Conservation (phyloP, 1,139 yeast species). For the Kodamaea suecica region DNA sequence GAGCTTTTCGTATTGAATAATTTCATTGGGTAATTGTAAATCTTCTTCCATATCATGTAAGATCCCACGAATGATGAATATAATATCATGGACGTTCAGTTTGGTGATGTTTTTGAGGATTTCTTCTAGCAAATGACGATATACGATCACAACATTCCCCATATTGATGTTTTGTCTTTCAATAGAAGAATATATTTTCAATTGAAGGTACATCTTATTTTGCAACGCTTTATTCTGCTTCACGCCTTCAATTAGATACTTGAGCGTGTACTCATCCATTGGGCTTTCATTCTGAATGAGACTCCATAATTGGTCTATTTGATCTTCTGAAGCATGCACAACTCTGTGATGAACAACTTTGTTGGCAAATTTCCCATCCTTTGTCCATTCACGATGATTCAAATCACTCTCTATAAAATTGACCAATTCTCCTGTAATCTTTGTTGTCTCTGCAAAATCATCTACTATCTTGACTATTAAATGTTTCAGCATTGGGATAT, state of each 20-base stretch:
- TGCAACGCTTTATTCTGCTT: constrained; percentile 11
- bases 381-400: constrained; percentile 27
- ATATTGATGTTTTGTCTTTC: constrained; percentile 2
- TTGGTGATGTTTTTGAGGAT: constrained; percentile 12
- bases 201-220: constrained; percentile 14
- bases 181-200: constrained; percentile 18
- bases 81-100: constrained; percentile 7
- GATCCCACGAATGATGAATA: constrained; percentile 24
- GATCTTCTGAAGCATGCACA: constrained; percentile 11
- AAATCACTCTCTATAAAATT: constrained; percentile 36
- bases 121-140: constrained; percentile 10
- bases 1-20: constrained; percentile 10
- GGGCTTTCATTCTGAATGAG: constrained; percentile 2
- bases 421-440: constrained; percentile 25
- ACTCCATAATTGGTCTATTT: constrained; percentile 9
- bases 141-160: constrained; percentile 12
- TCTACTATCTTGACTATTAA: constrained; percentile 32
- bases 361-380: constrained; percentile 29
- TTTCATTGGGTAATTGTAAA: constrained; percentile 25
- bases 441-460: constrained; percentile 34
- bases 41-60: constrained; percentile 22
- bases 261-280: constrained; percentile 15
- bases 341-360: constrained; percentile 28
- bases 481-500: constrained; percentile 34
- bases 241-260: constrained; percentile 15